Evolutionary conservation across 2,329 filamentous ascomycete genomes (phyloP).

Genomic region (Apiospora koreana): DNA sequence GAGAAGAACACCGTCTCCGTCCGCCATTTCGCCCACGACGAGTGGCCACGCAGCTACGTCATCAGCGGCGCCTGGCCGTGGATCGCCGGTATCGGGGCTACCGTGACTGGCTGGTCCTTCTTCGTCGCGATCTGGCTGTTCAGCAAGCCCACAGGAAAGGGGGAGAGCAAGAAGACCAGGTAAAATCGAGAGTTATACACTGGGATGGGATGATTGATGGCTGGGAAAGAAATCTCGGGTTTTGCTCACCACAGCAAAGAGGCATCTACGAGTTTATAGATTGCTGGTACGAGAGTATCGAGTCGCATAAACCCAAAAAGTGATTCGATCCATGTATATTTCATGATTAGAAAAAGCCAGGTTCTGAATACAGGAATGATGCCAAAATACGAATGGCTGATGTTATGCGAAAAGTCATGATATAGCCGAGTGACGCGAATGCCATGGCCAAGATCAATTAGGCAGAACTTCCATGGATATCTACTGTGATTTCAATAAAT

Average conservation of each 20-base stretch:
- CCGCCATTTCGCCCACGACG: conserved; percentile 94
- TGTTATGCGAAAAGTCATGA: too few species aligned
- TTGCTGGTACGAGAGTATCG: neutral
- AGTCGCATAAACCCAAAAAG: neutral
- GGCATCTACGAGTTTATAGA: neutral
- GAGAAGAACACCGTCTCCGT: conserved; percentile 96
- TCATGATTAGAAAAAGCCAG: neutral
- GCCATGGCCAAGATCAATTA: neutral
- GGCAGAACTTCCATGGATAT: neutral
- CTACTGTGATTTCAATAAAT: neutral
- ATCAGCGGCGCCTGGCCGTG: conserved; percentile 94
- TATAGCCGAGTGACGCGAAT: too few species aligned
- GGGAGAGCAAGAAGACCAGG: conserved; percentile 13
- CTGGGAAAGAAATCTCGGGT: neutral
- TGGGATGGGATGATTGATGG: neutral
- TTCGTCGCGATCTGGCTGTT: conserved; percentile 91
- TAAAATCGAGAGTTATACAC: neutral
- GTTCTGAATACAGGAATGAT: neutral
- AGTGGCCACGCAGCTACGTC: conserved; percentile 87
- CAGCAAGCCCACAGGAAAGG: conserved; percentile 46
- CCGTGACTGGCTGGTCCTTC: conserved; percentile 78
- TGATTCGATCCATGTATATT: conserved; percentile 2
- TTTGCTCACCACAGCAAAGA: neutral
- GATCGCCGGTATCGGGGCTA: conserved; percentile 85
- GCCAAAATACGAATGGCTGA: neutral